These are phyloP conservation scores for Durio zibethinus DNA, from an alignment of 345 rosid species.

Conservation along the genomic window DNA sequence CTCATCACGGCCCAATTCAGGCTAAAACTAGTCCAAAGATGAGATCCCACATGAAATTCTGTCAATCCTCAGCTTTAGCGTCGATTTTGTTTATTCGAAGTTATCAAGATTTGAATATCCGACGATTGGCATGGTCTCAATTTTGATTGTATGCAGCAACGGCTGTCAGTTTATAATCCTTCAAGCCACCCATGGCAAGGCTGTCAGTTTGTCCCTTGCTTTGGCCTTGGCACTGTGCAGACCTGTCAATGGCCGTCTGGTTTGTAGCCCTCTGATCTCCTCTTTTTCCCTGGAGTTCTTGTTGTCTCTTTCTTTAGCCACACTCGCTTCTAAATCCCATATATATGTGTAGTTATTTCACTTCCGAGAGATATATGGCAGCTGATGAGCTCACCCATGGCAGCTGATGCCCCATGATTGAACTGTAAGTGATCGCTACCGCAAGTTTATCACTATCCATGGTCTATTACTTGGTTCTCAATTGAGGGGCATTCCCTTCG, in stretches of 20 bases:
- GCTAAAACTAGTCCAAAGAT: background rate
- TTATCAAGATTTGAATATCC: too few species aligned
- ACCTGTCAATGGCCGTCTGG: background rate
- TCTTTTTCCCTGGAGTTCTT: background rate
- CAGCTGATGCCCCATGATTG: background rate
- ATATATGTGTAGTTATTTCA: too few species aligned
- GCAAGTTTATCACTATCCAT: too few species aligned
- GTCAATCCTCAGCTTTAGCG: too few species aligned
- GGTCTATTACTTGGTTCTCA: background rate
- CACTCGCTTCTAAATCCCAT: background rate
- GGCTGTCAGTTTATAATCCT: background rate
- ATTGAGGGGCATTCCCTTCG: background rate
- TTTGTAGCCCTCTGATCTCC: background rate
- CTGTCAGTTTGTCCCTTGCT: constrained; percentile 12
- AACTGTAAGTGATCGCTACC: background rate
- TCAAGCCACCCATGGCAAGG: constrained; percentile 4
- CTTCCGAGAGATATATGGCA: too few species aligned
- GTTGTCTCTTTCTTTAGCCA: background rate
- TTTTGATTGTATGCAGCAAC: background rate
- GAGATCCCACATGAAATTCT: background rate
- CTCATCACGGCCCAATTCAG: background rate
- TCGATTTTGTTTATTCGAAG: too few species aligned
- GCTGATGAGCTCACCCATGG: background rate
- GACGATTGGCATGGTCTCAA: too few species aligned
- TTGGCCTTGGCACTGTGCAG: background rate